Conservation (phyloP, 129 eudicot genomes). For the Sambucus nigra region DNA sequence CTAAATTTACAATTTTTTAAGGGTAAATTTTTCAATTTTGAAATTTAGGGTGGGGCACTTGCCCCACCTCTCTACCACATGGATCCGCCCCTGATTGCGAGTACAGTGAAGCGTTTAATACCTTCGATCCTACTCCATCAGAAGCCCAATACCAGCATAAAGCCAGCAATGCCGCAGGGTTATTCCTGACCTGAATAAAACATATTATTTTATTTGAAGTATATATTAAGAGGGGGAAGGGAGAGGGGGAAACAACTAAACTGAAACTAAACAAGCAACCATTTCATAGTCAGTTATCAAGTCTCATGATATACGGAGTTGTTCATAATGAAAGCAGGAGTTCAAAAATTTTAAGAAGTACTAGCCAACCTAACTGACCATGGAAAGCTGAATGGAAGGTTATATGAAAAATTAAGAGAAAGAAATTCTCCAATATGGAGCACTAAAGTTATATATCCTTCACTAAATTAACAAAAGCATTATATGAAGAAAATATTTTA, state of each 20-base stretch:
- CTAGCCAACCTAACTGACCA: neutral
- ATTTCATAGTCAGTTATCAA: neutral
- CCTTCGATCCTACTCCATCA: constrained; percentile 90
- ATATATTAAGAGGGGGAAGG: neutral
- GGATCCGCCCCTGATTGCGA: no score
- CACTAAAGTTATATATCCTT: no score
- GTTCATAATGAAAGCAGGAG: neutral
- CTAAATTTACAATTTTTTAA: no score
- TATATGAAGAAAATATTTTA: neutral
- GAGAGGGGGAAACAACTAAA: neutral
- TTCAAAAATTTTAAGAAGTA: neutral
- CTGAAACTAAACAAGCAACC: neutral
- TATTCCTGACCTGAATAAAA: constrained; percentile 50
- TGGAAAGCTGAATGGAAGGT: no score
- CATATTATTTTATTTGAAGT: neutral
- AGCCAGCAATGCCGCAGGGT: constrained; percentile 84
- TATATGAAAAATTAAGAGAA: no score
- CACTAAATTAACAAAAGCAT: neutral
- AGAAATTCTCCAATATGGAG: neutral
- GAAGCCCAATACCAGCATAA: constrained; percentile 87
- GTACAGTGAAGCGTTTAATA: constrained; percentile 15
- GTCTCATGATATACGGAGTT: neutral
- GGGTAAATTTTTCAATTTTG: no score
- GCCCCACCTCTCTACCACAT: no score
- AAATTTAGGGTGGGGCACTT: no score